Evolutionary conservation across 2,329 filamentous ascomycete genomes (phyloP).

Genomic region (Canariomyces notabilis): DNA sequence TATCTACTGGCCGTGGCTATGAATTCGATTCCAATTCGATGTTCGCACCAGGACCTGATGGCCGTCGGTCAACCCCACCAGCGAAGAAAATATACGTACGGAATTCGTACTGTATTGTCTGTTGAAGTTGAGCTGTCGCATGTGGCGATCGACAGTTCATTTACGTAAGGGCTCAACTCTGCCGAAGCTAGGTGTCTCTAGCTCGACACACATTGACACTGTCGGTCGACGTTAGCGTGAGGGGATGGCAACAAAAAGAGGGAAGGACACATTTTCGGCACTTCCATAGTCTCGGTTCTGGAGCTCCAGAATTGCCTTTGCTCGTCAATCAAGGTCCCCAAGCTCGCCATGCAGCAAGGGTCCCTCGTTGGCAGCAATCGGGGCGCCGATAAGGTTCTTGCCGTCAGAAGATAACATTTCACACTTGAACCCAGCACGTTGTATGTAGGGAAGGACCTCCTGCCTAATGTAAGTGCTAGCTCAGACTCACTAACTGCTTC

Average conservation of each 20-base stretch:
- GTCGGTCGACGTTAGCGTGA: constrained; percentile 8
- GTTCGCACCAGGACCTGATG: no score
- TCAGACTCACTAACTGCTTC: no score
- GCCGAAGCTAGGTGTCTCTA: not conserved
- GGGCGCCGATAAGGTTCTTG: not conserved
- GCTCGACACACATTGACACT: constrained; percentile 1
- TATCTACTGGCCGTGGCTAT: no score
- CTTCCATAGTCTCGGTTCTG: not conserved
- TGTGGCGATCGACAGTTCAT: constrained; percentile 5
- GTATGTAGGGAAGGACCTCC: no score
- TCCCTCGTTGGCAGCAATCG: not conserved
- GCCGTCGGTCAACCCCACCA: no score
- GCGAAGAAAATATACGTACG: no score
- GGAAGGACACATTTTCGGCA: not conserved
- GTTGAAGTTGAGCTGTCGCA: not conserved
- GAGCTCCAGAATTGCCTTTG: not conserved
- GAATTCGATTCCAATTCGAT: no score
- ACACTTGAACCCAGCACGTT: not conserved
- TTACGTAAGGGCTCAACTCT: constrained; percentile 15
- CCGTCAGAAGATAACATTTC: constrained; percentile 1
- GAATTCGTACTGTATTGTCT: no score
- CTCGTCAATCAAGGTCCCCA: no score
- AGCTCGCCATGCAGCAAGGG: no score
- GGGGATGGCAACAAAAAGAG: not conserved
- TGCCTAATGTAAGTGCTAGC: no score